Conservation (phyloP, 2,329 filamentous ascomycete genomes). For the Calonectria pauciramosa region DNA sequence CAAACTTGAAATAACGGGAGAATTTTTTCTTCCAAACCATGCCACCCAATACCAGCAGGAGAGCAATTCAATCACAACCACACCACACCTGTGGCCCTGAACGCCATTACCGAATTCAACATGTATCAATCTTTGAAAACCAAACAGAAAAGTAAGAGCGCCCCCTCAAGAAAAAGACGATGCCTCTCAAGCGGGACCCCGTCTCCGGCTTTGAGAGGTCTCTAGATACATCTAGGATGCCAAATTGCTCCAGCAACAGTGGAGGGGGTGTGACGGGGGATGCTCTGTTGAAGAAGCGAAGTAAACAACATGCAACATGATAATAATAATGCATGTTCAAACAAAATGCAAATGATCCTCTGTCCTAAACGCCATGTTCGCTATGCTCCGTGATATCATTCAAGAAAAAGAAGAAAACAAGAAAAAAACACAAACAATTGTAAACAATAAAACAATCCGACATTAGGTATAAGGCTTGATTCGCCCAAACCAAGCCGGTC, state of each 20-base stretch:
- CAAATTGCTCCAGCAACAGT: not conserved
- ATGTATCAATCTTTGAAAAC: conserved; percentile 18
- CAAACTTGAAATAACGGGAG: conserved; percentile 28
- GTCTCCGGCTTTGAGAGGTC: conserved; percentile 23
- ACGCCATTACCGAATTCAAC: conserved; percentile 36
- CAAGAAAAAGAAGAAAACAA: conserved; percentile 24
- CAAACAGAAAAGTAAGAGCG: conserved; percentile 19
- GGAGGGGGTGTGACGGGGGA: conserved; percentile 19
- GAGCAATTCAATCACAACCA: conserved; percentile 29
- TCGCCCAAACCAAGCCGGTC: conserved; percentile 34
- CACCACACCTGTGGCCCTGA: conserved; percentile 25
- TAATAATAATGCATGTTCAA: conserved; percentile 37
- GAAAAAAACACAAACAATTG: conserved; percentile 38
- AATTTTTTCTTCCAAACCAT: conserved; percentile 43
- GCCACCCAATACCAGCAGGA: conserved; percentile 22
- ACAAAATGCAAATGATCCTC: conserved; percentile 42
- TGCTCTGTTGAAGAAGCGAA: conserved; percentile 32
- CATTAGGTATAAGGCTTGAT: conserved; percentile 27
- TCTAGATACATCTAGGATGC: conserved; percentile 28
- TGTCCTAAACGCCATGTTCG: conserved; percentile 54
- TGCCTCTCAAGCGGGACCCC: conserved; percentile 30
- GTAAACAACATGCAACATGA: conserved; percentile 29
- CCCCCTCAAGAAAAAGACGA: conserved; percentile 21
- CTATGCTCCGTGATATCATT: conserved; percentile 55
- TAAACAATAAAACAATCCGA: conserved; percentile 29